These are phyloP conservation scores for Rhipidocladum racemiflorum DNA, from an alignment of 176 grass and related monocot species.

Conservation along the genomic window DNA sequence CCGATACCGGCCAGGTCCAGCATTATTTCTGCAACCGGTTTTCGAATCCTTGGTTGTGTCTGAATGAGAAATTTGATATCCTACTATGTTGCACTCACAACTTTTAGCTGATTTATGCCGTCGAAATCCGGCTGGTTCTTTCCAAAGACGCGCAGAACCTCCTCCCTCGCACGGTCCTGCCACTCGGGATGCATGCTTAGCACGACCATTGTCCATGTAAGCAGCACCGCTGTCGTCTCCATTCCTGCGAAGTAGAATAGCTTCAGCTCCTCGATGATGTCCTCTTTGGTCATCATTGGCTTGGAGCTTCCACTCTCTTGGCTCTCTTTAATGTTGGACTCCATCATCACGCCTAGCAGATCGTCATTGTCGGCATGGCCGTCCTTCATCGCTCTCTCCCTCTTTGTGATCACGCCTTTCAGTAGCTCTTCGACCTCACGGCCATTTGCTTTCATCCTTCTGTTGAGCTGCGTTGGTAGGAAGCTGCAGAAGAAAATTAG, in stretches of 20 bases:
- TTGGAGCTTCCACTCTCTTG: constrained; percentile 30
- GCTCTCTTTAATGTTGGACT: constrained; percentile 36
- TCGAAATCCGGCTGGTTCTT: constrained; percentile 37
- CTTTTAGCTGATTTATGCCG: constrained; percentile 48
- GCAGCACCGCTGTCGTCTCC: constrained; percentile 56
- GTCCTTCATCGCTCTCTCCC: constrained; percentile 29
- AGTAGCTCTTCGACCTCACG: constrained; percentile 34
- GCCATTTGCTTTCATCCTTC: constrained; percentile 35
- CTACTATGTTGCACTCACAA: constrained; percentile 29
- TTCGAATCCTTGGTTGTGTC: too few species aligned
- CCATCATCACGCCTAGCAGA: constrained; percentile 55
- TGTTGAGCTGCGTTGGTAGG: constrained; percentile 48
- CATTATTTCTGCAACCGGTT: too few species aligned
- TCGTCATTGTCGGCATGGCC: constrained; percentile 26
- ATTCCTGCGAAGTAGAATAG: constrained; percentile 72
- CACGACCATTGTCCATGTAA: constrained; percentile 59
- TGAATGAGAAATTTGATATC: too few species aligned
- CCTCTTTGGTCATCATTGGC: constrained; percentile 47
- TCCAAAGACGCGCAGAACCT: constrained; percentile 45
- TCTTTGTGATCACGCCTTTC: constrained; percentile 41
- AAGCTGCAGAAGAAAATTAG: constrained; percentile 25
- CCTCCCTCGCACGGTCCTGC: constrained; percentile 52
- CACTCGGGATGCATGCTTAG: constrained; percentile 65
- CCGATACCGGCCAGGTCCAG: too few species aligned
- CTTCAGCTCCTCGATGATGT: constrained; percentile 66